phyloP scores from a whole-genome alignment of 352 stramenopile species.

The Nothophytophthora sp. region DNA sequence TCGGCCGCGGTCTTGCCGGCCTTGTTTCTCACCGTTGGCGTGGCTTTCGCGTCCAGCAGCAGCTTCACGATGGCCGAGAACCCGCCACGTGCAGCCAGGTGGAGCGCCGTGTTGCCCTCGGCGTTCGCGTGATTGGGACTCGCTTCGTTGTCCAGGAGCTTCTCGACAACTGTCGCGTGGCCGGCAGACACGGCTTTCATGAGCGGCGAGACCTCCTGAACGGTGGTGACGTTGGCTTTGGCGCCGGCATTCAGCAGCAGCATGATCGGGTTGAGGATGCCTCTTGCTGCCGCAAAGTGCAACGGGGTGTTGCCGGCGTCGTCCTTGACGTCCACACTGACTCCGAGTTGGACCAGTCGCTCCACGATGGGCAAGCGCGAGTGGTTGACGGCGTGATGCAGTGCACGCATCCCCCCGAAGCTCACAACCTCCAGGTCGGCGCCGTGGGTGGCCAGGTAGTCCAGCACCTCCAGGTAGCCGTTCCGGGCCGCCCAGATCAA shows the following conservation, averaged over 20 bases:
- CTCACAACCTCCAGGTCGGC: slow-evolving; percentile 68
- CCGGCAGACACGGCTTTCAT: slow-evolving; percentile 87
- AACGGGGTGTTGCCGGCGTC: slow-evolving; percentile 86
- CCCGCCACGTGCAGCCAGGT: slow-evolving; percentile 79
- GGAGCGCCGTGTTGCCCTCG: slow-evolving; percentile 85
- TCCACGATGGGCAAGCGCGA: slow-evolving; percentile 57
- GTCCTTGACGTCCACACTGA: slow-evolving; percentile 76
- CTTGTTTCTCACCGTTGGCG: slow-evolving; percentile 65
- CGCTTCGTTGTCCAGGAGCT: slow-evolving; percentile 85
- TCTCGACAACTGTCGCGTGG: slow-evolving; percentile 82
- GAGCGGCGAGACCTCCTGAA: slow-evolving; percentile 80
- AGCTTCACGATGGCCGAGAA: slow-evolving; percentile 73
- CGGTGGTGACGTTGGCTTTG: slow-evolving; percentile 75
- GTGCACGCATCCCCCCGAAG: slow-evolving; percentile 78
- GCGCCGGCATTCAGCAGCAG: slow-evolving; percentile 74
- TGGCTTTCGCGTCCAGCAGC: slow-evolving; percentile 59
- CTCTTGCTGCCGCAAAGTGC: slow-evolving; percentile 79
- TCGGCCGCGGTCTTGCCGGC: slow-evolving; percentile 76
- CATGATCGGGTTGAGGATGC: slow-evolving; percentile 86
- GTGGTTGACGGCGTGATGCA: slow-evolving; percentile 90
- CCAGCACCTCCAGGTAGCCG: slow-evolving; percentile 79
- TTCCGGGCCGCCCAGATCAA: slow-evolving; percentile 85
- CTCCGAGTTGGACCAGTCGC: slow-evolving; percentile 76
- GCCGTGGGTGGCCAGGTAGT: slow-evolving; percentile 70
- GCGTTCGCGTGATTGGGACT: slow-evolving; percentile 60